Evolutionary conservation across 2,329 filamentous ascomycete genomes (phyloP), one percentile per base, ranked within the genome.

Genomic region (Diplodia seriata): DNA sequence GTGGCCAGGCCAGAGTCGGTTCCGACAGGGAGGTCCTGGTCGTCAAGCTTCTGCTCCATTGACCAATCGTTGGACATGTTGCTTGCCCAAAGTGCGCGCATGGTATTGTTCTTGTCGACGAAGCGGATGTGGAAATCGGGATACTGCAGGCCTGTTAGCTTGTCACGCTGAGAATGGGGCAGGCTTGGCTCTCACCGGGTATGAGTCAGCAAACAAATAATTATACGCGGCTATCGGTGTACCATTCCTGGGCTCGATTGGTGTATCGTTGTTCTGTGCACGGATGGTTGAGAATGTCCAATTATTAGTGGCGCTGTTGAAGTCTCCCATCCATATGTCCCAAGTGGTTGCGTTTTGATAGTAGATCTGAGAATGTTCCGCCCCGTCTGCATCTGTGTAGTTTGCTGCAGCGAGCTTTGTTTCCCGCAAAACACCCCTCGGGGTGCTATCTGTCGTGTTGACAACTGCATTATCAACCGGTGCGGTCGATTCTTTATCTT

Each of bases 171-270:
- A 26, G 26, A 26, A 26, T 4, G 26, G 26, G 26, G 26, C 3
- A 26, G 26, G 31, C 31, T 33, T 33, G 31, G 31, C 5, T 33
- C 31, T 33, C 2, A 33, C 31, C 31, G 26, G 26, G 26, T 33
- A 6, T 2, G 8, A 6, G 8, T 33, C 31, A 33, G 2, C 31
- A 9, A 1, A 33, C 31, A 33, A 38, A 12, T 15, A 64, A n/a
- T 64, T 64, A n/a, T 26, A 20, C 6, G 47, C 29, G n/a, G 61
- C 61, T 47, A 64, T 64, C 47, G 61, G 43, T 7, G 61, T 53
- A 2, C 61, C 47, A 18, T 29, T 43, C 4, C 31, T 20, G 12
- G 61, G 61, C 9, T 18, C 29, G 29, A 64, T 64, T 47, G 36
- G 47, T 11, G 43, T 29, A 6, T n/a, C 14, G 14, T 40, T 53